These are phyloP conservation scores for Aspergillus udagawae DNA, from an alignment of 2,329 filamentous ascomycete species.

Conservation along the genomic window DNA sequence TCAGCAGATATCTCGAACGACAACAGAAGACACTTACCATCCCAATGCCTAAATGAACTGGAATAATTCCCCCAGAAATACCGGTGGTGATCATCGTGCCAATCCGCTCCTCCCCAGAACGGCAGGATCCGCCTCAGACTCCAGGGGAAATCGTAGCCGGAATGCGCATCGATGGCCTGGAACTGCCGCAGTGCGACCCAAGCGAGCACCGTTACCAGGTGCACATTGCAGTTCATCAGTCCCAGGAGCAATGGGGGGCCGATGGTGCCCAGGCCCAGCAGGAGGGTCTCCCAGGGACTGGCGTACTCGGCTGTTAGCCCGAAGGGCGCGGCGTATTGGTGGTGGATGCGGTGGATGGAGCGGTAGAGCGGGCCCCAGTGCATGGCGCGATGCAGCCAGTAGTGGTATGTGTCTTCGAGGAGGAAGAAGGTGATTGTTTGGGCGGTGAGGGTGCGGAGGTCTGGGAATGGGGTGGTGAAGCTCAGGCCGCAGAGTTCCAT, in stretches of 20 bases:
- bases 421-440: constrained; percentile 92
- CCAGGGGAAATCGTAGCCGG: constrained; percentile 97
- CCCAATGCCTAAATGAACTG: constrained; percentile 97
- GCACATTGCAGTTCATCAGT: constrained; percentile 73
- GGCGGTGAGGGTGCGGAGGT: constrained; percentile 72
- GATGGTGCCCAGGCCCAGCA: constrained; percentile 81
- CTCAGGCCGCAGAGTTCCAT: constrained; percentile 84
- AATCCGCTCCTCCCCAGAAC: constrained; percentile 92
- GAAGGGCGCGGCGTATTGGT: constrained; percentile 95
- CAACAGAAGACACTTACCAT: constrained; percentile 39
- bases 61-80: constrained; percentile 96
- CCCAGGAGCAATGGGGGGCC: constrained; percentile 76
- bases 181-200: constrained; percentile 89
- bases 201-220: constrained; percentile 91
- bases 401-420: constrained; percentile 93
- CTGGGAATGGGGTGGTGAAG: constrained; percentile 81
- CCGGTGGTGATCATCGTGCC: constrained; percentile 95
- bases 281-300: constrained; percentile 90
- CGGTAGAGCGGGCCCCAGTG: constrained; percentile 94
- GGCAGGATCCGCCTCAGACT: constrained; percentile 79
- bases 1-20: neutral
- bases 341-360: constrained; percentile 94
- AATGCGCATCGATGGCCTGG: constrained; percentile 95
- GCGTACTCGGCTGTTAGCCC: constrained; percentile 94
- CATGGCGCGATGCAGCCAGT: constrained; percentile 87